These are phyloP conservation scores for Plasmodium cynomolgi DNA, from an alignment of 169 alveolate species.

Conservation along the genomic window DNA sequence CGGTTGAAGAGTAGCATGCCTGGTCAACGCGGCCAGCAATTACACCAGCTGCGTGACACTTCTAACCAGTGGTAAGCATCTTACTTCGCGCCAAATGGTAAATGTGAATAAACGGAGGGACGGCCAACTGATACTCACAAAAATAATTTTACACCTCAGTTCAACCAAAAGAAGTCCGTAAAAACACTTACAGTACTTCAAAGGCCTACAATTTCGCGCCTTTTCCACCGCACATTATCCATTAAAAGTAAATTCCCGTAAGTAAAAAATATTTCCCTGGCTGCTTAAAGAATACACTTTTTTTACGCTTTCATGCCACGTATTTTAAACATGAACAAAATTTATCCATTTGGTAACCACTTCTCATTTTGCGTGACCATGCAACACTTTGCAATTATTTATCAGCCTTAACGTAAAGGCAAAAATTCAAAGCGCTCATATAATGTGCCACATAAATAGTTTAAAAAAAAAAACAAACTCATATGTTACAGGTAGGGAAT, in stretches of 20 bases:
- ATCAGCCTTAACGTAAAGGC: neutral
- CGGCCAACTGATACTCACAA: neutral
- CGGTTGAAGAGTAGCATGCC: neutral
- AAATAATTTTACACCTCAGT: neutral
- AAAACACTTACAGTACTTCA: neutral
- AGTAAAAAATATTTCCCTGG: neutral
- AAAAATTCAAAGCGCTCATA: neutral
- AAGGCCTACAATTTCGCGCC: neutral
- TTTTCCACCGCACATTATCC: neutral
- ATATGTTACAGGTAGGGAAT: neutral
- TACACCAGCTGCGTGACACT: neutral
- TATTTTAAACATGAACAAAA: neutral
- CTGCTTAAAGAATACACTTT: neutral
- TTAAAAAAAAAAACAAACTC: neutral
- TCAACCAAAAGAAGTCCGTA: neutral
- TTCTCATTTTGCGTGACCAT: neutral
- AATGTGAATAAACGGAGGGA: neutral
- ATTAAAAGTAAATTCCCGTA: neutral
- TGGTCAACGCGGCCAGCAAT: neutral
- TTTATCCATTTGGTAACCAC: neutral
- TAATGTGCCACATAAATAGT: neutral
- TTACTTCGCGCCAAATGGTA: neutral
- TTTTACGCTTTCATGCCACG: neutral
- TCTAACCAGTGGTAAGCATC: neutral
- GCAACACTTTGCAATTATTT: neutral